phyloP scores from a whole-genome alignment of 306 rosid species.

The Cucumis sativus region Cucumber_9930_V3 NC_026657.2:10912001-10912500 shows the following conservation, averaged over 20 bases:
- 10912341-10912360: constrained; percentile 98
- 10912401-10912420: constrained; percentile 38
- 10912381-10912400: constrained; percentile 58
- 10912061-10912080: neutral
- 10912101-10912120: constrained; percentile 35
- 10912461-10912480: neutral
- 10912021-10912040: neutral
- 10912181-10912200: constrained; percentile 91
- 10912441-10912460: neutral
- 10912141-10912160: constrained; percentile 63
- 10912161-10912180: constrained; percentile 78
- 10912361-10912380: constrained; percentile 67
- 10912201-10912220: constrained; percentile 84
- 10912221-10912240: constrained; percentile 89
- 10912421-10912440: constrained; percentile 5
- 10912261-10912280: constrained; percentile 87
- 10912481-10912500: neutral
- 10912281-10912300: constrained; percentile 95
- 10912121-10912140: constrained; percentile 80
- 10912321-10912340: constrained; percentile 94
- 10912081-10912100: too few species aligned
- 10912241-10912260: constrained; percentile 77
- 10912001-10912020: constrained; percentile 17
- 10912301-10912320: constrained; percentile 99
- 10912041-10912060: neutral